Evolutionary conservation across 345 rosid species (phyloP).

Genomic region (Iberis pinnata): DNA sequence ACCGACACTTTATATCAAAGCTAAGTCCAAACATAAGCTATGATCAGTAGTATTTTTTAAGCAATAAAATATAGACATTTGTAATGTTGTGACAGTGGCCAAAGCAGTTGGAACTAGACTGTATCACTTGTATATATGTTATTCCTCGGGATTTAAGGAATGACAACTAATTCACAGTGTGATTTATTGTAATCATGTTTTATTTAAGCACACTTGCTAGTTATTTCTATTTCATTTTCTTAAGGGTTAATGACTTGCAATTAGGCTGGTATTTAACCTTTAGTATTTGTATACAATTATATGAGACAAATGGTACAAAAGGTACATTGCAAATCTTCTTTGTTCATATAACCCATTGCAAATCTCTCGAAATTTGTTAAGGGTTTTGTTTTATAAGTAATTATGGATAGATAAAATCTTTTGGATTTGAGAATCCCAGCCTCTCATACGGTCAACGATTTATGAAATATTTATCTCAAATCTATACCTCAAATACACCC

Average conservation of each 20-base stretch:
- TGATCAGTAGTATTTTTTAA: constrained; percentile 7
- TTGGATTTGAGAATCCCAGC: constrained; percentile 27
- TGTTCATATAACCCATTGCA: constrained; percentile 19
- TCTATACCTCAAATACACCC: no score
- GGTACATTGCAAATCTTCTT: constrained; percentile 25
- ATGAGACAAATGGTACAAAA: not conserved
- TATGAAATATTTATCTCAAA: no score
- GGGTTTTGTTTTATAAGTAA: constrained; percentile 3
- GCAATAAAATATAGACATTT: constrained; percentile 9
- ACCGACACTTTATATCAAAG: constrained; percentile 35
- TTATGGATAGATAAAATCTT: constrained; percentile 25
- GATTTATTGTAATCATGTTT: constrained; percentile 11
- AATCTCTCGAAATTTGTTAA: constrained; percentile 23
- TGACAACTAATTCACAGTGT: constrained; percentile 31
- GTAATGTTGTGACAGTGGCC: constrained; percentile 28
- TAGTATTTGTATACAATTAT: not conserved
- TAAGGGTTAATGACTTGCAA: no score
- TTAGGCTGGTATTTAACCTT: no score
- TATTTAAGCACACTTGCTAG: constrained; percentile 26
- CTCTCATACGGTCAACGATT: constrained; percentile 28
- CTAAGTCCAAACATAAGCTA: constrained; percentile 30
- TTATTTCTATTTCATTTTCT: not conserved
- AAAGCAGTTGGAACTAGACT: constrained; percentile 20
- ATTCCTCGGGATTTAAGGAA: constrained; percentile 28
- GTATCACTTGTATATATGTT: constrained; percentile 29